These are phyloP conservation scores for Sesbania bispinosa DNA, from an alignment of 306 rosid genomes.

Conservation along the genomic window DNA sequence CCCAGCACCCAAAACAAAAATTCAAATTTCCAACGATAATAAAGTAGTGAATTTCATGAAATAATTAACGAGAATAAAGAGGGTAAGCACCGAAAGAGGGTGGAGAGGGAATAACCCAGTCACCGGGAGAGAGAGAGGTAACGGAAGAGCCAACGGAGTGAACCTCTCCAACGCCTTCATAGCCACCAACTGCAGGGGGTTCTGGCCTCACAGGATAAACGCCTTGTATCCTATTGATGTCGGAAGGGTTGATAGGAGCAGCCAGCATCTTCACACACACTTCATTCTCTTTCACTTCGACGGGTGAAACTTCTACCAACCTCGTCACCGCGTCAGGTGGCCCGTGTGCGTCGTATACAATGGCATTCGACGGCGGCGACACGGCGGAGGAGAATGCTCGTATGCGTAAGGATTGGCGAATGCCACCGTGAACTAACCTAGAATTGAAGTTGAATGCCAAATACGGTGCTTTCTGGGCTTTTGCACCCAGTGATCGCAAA, in stretches of 20 bases:
- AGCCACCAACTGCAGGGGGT: constrained; percentile 87
- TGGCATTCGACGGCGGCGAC: constrained; percentile 90
- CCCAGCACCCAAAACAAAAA: too few relatives aligned
- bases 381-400: constrained; percentile 52
- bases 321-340: constrained; percentile 74
- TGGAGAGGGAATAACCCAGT: constrained; percentile 89
- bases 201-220: constrained; percentile 89
- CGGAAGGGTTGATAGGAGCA: constrained; percentile 89
- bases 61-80: neutral
- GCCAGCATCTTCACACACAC: constrained; percentile 90
- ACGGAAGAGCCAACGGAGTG: constrained; percentile 64
- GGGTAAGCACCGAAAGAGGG: constrained; percentile 65
- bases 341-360: constrained; percentile 72
- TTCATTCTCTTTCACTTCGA: constrained; percentile 69
- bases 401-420: neutral
- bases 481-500: constrained; percentile 43
- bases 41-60: neutral
- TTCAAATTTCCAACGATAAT: neutral
- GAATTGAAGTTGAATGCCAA: neutral
- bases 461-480: constrained; percentile 29
- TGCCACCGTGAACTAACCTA: neutral
- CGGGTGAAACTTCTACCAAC: constrained; percentile 47
- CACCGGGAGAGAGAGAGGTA: constrained; percentile 60
- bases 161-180: constrained; percentile 93
- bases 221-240: constrained; percentile 86